These are phyloP conservation scores for Cenococcum geophilum DNA, from an alignment of 495 filamentous ascomycete genomes.

Conservation along the genomic window DNA sequence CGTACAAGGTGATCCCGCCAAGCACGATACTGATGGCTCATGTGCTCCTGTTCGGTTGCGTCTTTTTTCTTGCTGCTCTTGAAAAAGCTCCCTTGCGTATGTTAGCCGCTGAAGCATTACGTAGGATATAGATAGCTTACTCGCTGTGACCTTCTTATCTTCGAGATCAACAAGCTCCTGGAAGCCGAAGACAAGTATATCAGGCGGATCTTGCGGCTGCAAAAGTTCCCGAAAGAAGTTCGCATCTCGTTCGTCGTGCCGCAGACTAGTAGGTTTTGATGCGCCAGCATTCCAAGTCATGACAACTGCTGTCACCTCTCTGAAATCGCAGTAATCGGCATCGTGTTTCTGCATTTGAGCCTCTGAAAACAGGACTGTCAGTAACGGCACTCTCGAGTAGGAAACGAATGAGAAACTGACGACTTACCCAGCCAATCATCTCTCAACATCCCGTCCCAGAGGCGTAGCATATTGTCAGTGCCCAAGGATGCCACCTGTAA, in stretches of 20 bases:
- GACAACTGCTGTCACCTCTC: slow-evolving; percentile 68
- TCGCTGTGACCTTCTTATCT: slow-evolving; percentile 95
- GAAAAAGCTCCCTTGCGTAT: slow-evolving; percentile 42
- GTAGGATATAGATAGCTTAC: slow-evolving; percentile 43
- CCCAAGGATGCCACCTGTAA: slow-evolving; percentile 85
- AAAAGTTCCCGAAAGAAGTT: slow-evolving; percentile 73
- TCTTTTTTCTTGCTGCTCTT: slow-evolving; percentile 78
- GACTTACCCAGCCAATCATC: slow-evolving; percentile 81
- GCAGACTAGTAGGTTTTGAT: slow-evolving; percentile 73
- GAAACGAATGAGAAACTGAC: not conserved
- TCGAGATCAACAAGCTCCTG: slow-evolving; percentile 96
- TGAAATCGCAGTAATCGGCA: slow-evolving; percentile 73
- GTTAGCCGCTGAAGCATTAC: not conserved
- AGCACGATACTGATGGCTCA: slow-evolving; percentile 94
- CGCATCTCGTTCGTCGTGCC: slow-evolving; percentile 58
- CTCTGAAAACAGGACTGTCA: slow-evolving; percentile 44
- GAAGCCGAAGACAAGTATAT: slow-evolving; percentile 93
- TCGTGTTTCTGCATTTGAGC: slow-evolving; percentile 78
- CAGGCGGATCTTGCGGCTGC: slow-evolving; percentile 64
- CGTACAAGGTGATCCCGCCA: slow-evolving; percentile 86
- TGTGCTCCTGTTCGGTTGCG: slow-evolving; percentile 77
- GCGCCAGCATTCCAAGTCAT: slow-evolving; percentile 98
- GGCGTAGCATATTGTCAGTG: slow-evolving; percentile 72
- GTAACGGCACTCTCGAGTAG: not conserved
- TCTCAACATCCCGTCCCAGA: slow-evolving; percentile 91